Evolutionary conservation across 1,284 basidiomycete genomes (phyloP).

Genomic region (Xerocomus nothofagi): DNA sequence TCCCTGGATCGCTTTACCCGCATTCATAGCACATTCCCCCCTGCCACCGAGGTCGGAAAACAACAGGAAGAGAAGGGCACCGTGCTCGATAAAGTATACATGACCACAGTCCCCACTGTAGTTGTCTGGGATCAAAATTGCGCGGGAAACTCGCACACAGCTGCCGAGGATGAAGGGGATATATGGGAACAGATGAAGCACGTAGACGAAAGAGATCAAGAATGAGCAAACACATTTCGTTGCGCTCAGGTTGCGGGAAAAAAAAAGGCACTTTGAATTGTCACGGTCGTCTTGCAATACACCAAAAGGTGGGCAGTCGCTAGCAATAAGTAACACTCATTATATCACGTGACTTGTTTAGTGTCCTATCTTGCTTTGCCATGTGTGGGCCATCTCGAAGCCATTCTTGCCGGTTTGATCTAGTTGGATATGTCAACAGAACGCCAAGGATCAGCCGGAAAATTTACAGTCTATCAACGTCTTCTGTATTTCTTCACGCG

Average conservation of each 20-base stretch:
- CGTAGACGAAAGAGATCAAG: constrained; percentile 40
- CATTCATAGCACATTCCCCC: constrained; percentile 67
- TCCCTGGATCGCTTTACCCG: constrained; percentile 72
- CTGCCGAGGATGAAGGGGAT: constrained; percentile 28
- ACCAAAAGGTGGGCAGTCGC: not conserved
- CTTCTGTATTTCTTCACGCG: constrained; percentile 75
- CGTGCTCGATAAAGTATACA: constrained; percentile 67
- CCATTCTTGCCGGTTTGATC: constrained; percentile 80
- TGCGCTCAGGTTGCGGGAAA: not conserved
- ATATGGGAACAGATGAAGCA: constrained; percentile 51
- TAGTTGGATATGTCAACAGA: constrained; percentile 27
- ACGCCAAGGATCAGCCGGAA: not conserved
- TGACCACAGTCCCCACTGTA: constrained; percentile 64
- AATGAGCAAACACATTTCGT: constrained; percentile 2
- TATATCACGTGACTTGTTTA: constrained; percentile 4
- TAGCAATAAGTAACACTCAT: not conserved
- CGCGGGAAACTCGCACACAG: not conserved
- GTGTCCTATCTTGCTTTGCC: constrained; percentile 82
- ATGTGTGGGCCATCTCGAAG: constrained; percentile 87
- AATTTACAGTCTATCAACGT: constrained; percentile 81
- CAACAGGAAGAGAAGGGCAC: constrained; percentile 65
- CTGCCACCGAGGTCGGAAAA: constrained; percentile 48
- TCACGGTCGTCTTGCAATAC: constrained; percentile 2
- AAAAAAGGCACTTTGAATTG: constrained; percentile 1
- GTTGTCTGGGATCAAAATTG: constrained; percentile 56